Evolutionary conservation across 2,329 filamentous ascomycete genomes (phyloP).

Genomic region (Diaporthe sp.): DNA sequence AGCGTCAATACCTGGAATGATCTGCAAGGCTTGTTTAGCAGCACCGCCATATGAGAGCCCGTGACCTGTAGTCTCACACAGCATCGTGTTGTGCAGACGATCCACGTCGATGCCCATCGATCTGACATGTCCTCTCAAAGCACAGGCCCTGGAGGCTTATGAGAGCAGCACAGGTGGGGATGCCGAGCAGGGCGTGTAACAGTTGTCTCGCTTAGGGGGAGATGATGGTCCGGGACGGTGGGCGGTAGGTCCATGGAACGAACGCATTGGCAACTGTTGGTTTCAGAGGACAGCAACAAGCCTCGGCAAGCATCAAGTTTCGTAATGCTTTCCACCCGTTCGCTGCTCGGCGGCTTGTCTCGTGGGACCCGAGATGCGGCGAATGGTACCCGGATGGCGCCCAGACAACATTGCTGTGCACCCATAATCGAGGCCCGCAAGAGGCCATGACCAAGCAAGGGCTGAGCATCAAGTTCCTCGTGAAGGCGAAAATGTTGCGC

Average conservation of each 20-base stretch:
- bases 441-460: neutral
- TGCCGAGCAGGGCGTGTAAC: slow-evolving; percentile 19
- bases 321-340: slow-evolving; percentile 8
- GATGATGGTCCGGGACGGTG: neutral
- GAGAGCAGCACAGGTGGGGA: neutral
- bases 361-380: slow-evolving; percentile 7
- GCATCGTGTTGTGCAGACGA: slow-evolving; percentile 15
- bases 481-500: neutral
- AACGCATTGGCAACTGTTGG: neutral
- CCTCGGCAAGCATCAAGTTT: neutral
- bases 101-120: neutral
- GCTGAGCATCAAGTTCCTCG: neutral
- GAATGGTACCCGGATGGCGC: neutral
- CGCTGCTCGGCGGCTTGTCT: slow-evolving; percentile 19
- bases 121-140: neutral
- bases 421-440: neutral
- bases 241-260: neutral
- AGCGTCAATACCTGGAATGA: neutral
- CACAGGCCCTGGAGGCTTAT: neutral
- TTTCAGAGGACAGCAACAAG: neutral
- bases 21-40: neutral
- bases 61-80: neutral
- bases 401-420: slow-evolving; percentile 2
- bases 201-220: slow-evolving; percentile 24
- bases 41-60: neutral